Evolutionary conservation across 768 basidiomycete species (phyloP), one percentile per base, ranked within the genome.

Genomic region (Neoboletus subvelutipes): DNA sequence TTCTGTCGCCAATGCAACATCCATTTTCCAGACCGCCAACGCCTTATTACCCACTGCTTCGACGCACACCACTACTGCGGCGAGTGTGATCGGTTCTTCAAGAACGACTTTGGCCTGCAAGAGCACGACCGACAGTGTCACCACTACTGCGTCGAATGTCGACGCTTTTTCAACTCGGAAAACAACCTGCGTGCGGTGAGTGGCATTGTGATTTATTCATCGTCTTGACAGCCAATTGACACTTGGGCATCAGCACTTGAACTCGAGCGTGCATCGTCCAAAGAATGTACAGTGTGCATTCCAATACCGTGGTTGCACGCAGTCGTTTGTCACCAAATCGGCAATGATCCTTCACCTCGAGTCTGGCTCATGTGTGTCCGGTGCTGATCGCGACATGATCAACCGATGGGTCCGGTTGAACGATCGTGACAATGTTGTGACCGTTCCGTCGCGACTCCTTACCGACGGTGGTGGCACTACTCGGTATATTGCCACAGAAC

Each of bases 291-390:
- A 70, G 58, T 71, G 79, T 64, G 71, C 73, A 0, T 73, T 77
- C 54, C 52, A 48, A 10, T 1, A n/a, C 24, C 56, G 20, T 5
- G 75, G 77, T 36, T 90, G 88, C 64, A 68, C 55, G 1, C 59
- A 59, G 22, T 61, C 53, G 1, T 89, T 88, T 69, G 67, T 83
- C 50, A 82, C 79, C 20, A 72, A 62, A 42, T 78, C 85, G 10
- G 81, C 84, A 11, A 74, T 90, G 45, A 64, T 82, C 33, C 77
- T 81, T 31, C 88, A 90, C 67, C 76, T 87, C 65, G 88, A 90
- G 64, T 72, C 77, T 12, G 87, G 86, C 1, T 58, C 65, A 4
- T 88, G 88, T 65, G 50, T 59, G 24, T 86, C 86, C 0, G 79
- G 83, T 12, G 67, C 81, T 40, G 67, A 67, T 33, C 77, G 78